These are phyloP conservation scores for Wallemia ichthyophaga DNA, from an alignment of 1,284 basidiomycete genomes.

Conservation along the genomic window DNA sequence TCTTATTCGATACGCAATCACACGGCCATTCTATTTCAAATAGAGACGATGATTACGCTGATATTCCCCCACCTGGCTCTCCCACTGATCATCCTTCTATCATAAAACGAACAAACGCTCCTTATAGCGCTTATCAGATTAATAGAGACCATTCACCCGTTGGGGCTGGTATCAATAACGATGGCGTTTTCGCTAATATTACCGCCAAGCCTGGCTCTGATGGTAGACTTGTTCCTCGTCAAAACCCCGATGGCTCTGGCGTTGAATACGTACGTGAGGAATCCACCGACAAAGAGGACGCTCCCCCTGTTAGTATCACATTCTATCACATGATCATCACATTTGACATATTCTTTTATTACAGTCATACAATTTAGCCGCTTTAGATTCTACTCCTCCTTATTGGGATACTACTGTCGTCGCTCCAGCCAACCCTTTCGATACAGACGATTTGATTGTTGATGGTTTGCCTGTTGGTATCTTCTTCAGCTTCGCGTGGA, in stretches of 20 bases:
- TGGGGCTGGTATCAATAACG: slow-evolving; percentile 57
- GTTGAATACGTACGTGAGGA: slow-evolving; percentile 30
- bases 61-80: slow-evolving; percentile 3
- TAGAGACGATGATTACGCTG: slow-evolving; percentile 3
- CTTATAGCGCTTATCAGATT: background rate
- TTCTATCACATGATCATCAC: background rate
- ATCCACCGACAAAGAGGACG: slow-evolving; percentile 29
- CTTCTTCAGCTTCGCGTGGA: slow-evolving; percentile 18
- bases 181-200: slow-evolving; percentile 88
- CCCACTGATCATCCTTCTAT: slow-evolving; percentile 1
- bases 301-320: slow-evolving; percentile 37
- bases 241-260: background rate
- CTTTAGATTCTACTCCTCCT: slow-evolving; percentile 66
- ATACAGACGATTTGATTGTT: slow-evolving; percentile 23
- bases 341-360: slow-evolving; percentile 2
- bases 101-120: background rate
- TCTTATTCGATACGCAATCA: slow-evolving; percentile 3
- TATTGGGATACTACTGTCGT: slow-evolving; percentile 96
- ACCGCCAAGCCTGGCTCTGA: slow-evolving; percentile 48
- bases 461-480: slow-evolving; percentile 25
- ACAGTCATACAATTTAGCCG: slow-evolving; percentile 60
- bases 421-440: slow-evolving; percentile 21
- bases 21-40: slow-evolving; percentile 2
- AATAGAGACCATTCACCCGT: slow-evolving; percentile 3
- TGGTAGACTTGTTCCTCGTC: slow-evolving; percentile 12